These are phyloP conservation scores for Phytophthora constricta DNA, from an alignment of 352 stramenopile genomes.

Conservation along the genomic window DNA sequence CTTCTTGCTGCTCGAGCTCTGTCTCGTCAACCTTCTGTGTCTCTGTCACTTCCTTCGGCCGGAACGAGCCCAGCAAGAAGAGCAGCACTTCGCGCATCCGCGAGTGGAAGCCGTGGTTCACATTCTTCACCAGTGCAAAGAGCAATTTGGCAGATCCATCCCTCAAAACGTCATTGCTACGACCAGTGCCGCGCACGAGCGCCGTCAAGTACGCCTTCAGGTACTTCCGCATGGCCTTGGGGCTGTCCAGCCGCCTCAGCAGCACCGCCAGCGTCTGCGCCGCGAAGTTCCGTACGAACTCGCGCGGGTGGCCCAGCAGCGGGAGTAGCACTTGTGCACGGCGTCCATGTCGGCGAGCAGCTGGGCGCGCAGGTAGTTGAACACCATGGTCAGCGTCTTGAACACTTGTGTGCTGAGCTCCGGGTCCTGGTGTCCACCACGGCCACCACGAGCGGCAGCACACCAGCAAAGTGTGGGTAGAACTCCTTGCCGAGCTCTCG, in stretches of 20 bases:
- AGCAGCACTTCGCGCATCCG: constrained; percentile 82
- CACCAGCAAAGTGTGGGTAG: constrained; percentile 78
- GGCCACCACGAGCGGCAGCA: constrained; percentile 71
- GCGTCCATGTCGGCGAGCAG: constrained; percentile 89
- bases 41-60: constrained; percentile 43
- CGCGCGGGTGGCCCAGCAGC: constrained; percentile 81
- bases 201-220: constrained; percentile 78
- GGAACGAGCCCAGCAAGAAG: constrained; percentile 75
- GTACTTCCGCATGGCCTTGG: constrained; percentile 85
- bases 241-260: constrained; percentile 76
- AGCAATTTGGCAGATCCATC: constrained; percentile 89
- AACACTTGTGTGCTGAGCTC: constrained; percentile 92
- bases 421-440: constrained; percentile 87
- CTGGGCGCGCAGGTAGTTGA: constrained; percentile 85
- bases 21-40: constrained; percentile 21
- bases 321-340: constrained; percentile 92
- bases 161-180: constrained; percentile 69
- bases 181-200: constrained; percentile 66
- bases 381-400: constrained; percentile 91
- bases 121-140: constrained; percentile 84
- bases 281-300: constrained; percentile 91
- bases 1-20: constrained; percentile 36
- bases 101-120: constrained; percentile 88
- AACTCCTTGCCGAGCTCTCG: constrained; percentile 88
- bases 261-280: constrained; percentile 88